Percentiles rank a stretch among this genome's conserved stretches.
Evolutionary conservation across 371 early-diverging fungal species (phyloP).

Genomic region (Circinella umbellata): DNA sequence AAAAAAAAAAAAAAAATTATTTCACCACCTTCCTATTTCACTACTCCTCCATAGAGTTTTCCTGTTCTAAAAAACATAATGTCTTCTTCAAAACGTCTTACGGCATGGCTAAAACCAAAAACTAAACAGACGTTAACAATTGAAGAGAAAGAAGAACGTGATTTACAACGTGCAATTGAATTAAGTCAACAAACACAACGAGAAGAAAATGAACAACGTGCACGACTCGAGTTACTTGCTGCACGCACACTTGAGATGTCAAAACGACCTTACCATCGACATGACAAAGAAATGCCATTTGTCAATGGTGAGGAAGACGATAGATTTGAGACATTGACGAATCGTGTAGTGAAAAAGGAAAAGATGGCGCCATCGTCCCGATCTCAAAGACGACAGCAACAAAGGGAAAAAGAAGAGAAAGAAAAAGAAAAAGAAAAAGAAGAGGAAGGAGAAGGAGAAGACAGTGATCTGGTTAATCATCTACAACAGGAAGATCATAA

Average conservation of each 20-base stretch:
- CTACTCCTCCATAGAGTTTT: too few relatives aligned
- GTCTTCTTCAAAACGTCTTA: too few relatives aligned
- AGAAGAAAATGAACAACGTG: constrained; percentile 2
- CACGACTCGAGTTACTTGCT: background rate
- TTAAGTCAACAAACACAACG: background rate
- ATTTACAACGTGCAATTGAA: background rate
- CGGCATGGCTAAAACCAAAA: too few relatives aligned
- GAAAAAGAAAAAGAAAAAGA: background rate
- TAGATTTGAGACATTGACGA: background rate
- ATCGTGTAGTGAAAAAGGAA: background rate
- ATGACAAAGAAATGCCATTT: background rate
- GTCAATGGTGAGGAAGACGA: background rate
- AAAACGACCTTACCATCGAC: background rate
- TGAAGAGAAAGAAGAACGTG: background rate
- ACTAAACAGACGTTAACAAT: background rate
- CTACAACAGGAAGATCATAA: too few relatives aligned
- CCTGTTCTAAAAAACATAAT: too few relatives aligned
- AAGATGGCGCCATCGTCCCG: background rate
- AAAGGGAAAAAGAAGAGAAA: background rate
- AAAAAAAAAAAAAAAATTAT: too few relatives aligned
- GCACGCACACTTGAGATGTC: background rate
- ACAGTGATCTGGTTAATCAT: too few relatives aligned
- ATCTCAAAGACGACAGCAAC: background rate
- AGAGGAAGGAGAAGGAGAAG: background rate
- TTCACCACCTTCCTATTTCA: too few relatives aligned